Evolutionary conservation across 1,284 basidiomycete species (phyloP).

Genomic region (Ustilago esculenta): DNA sequence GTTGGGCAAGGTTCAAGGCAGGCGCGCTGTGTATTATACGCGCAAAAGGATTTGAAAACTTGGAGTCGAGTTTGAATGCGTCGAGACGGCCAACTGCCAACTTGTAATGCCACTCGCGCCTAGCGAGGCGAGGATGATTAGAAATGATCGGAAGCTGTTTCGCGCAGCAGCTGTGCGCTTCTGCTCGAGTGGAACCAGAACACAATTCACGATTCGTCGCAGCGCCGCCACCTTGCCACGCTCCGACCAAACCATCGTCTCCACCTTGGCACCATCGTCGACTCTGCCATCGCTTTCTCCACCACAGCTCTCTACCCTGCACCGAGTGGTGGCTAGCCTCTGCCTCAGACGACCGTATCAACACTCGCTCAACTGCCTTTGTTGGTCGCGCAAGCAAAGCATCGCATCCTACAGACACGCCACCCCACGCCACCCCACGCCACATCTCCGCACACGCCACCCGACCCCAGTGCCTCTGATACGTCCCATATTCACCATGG

Average conservation of each 20-base stretch:
- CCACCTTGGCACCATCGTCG: background rate
- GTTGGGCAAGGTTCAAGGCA: conserved; percentile 24
- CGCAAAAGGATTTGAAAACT: conserved; percentile 1
- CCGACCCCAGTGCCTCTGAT: background rate
- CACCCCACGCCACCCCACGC: too few species aligned
- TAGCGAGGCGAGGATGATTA: conserved; percentile 14
- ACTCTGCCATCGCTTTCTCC: too few species aligned
- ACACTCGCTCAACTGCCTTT: background rate
- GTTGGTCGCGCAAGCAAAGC: background rate
- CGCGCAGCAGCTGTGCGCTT: background rate
- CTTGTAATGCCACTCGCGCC: background rate
- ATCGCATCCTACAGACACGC: background rate
- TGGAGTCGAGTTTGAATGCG: too few species aligned
- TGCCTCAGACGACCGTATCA: background rate
- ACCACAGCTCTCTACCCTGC: conserved; percentile 14
- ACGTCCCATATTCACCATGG: conserved; percentile 22
- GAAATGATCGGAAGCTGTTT: conserved; percentile 45
- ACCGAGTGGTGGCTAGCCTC: conserved; percentile 11
- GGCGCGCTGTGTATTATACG: conserved; percentile 19
- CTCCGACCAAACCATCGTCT: background rate
- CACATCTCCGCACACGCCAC: conserved; percentile 18
- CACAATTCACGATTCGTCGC: background rate
- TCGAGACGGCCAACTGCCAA: too few species aligned
- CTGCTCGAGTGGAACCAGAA: background rate
- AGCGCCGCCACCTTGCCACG: conserved; percentile 8